Evolutionary conservation across 2,329 filamentous ascomycete species (phyloP), one percentile per base, ranked within the genome.

Genomic region (Pseudogymnoascus sp.): DNA sequence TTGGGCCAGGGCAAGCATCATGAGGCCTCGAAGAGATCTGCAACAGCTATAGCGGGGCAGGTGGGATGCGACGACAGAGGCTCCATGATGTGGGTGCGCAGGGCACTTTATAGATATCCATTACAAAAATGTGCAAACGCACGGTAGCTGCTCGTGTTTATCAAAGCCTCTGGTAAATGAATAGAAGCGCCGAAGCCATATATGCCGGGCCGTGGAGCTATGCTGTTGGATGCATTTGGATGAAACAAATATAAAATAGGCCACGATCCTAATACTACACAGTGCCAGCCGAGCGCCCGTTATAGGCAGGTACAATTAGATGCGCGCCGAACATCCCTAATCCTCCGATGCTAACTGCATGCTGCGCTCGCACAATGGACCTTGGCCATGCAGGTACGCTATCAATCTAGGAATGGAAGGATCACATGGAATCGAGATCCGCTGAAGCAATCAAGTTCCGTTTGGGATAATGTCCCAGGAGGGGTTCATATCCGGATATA

Each of bases 1-100:
- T 4, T 67, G 47, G 1, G 70, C 67, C 33, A 78, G 70, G 17
- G 67, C 69, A 10, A 68, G 62, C 57, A 68, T 69, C 15, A 67
- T 70, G 64, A 74, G 66, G 5, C 9, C 26, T 57, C 28, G 10
- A 13, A 19, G 59, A 67, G 68, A 28, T 69, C 73, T 35, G 66
- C 69, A 53, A 50, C 13, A 31, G n/a, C 38, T 38, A 36, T 61
- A 36, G 28, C 26, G 33, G 26, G 28, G 26, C 33, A 33, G 11
- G 42, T 33, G 26, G n/a, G 28, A 17, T 33, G 50, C n/a, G 50
- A n/a, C 17, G 28, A 19, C 28, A 33, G 26, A 57, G n/a, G 28
- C 50, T 26, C 26, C 50, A 57, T 57, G 17, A 17, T 13, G 26
- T 19, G 50, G 50, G 26, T 57, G 28, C 50, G 7, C 26, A 10